These are phyloP conservation scores for Tillandsia fasciculata DNA, from an alignment of 176 grass and related monocot species.

Conservation along the genomic window DNA sequence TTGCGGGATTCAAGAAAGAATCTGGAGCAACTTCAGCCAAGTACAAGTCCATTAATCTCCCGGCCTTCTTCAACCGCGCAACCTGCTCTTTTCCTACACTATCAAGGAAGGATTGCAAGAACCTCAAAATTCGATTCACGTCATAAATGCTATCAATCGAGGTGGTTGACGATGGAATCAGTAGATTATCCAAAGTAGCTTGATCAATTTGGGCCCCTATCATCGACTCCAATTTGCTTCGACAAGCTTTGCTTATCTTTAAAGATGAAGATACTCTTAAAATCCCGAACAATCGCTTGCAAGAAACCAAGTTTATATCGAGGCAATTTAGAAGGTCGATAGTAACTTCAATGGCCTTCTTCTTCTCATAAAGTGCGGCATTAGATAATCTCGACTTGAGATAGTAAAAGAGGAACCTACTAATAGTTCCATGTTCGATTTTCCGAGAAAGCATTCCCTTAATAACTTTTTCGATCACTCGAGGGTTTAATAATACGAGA, in stretches of 20 bases:
- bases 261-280: conserved; percentile 49
- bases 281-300: conserved; percentile 79
- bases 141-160: conserved; percentile 54
- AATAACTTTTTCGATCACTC: conserved; percentile 45
- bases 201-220: conserved; percentile 76
- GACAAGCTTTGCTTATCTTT: conserved; percentile 30
- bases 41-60: conserved; percentile 62
- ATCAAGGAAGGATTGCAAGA: conserved; percentile 55
- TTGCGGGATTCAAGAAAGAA: conserved; percentile 48
- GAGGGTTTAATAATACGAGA: conserved; percentile 34
- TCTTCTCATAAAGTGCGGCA: conserved; percentile 38
- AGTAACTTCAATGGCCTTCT: conserved; percentile 32
- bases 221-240: conserved; percentile 51
- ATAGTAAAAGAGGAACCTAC: conserved; percentile 77
- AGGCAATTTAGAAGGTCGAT: conserved; percentile 43
- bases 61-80: conserved; percentile 56
- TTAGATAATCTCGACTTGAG: conserved; percentile 45
- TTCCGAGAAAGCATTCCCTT: conserved; percentile 41
- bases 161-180: conserved; percentile 40
- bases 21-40: conserved; percentile 84
- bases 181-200: conserved; percentile 76
- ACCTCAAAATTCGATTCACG: conserved; percentile 54
- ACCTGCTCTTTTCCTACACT: conserved; percentile 9
- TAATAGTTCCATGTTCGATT: conserved; percentile 46
- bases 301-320: conserved; percentile 49